Base-by-base conservation (phyloP, 2,329 filamentous ascomycete genomes). In the Diplodia sapinea region DNA sequence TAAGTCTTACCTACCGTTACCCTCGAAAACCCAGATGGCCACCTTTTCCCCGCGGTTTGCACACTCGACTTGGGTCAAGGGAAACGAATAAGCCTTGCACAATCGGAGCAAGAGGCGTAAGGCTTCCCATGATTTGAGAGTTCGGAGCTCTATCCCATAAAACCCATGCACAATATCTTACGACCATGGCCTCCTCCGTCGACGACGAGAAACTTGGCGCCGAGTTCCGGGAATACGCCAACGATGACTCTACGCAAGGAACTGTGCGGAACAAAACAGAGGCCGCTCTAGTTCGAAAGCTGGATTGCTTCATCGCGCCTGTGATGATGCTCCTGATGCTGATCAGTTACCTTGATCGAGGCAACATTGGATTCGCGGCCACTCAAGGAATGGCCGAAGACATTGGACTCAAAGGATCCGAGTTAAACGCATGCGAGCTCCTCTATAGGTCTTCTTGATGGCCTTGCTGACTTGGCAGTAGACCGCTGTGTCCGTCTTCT, bases 281-380 rank as follows among this genome's bases (percentile, higher is more conserved):
- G 50, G 73, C 72, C 31, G 71, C 70, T 31, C 67, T 79, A 12
- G 70, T 75, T 3, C 70, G 73, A 17, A 78, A 77, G 61, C 70
- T 78, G 33, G 76, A 78, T 54, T 71, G 71, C 65, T 77, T 72
- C 49, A 72, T 78, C 51, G 76, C 75, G 4, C 76, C 76, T 1
- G 75, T 78, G 33, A 76, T 78, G 74, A 76, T 77, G 73, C 68
- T 77, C 38, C 69, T 77, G 9, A 76, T 76, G 73, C 67, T 78
- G 31, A 77, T 77, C 29, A 73, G 71, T 56, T 78, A 78, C 68
- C 70, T 78, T 4, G 76, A 78, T 63, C 68, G 75, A 49, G 74
- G 75, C 0, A 78, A 78, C 49, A 78, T 78, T 49, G 74, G 76
- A 1, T 77, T 77, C 66, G 75, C 76, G 8, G 75, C 76, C 4